A percentile compares a stretch with the other conserved stretches of the same genome.
Conservation (phyloP, 2,329 filamentous ascomycete genomes). For the Aspergillus sp. region DNA sequence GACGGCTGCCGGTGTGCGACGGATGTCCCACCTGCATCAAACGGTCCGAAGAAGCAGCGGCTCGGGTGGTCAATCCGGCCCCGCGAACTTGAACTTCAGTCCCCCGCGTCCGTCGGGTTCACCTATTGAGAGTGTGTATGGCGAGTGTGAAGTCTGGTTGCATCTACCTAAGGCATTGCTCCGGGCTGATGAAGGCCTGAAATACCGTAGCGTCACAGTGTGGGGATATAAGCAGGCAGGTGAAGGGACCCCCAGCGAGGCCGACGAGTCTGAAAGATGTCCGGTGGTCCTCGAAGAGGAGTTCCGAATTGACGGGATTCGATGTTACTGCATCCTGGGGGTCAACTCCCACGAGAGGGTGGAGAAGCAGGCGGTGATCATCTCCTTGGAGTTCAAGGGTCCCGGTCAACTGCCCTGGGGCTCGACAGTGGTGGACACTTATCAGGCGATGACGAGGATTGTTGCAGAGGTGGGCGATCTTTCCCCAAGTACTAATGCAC, state of each 20-base stretch:
- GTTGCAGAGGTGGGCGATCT: slow-evolving; percentile 37
- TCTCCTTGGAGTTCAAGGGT: slow-evolving; percentile 39
- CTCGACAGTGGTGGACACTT: slow-evolving; percentile 35
- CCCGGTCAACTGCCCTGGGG: slow-evolving; percentile 33
- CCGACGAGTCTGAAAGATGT: slow-evolving; percentile 25
- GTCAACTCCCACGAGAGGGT: slow-evolving; percentile 54
- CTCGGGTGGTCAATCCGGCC: slow-evolving; percentile 5
- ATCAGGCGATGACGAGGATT: slow-evolving; percentile 39
- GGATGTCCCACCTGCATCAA: slow-evolving; percentile 32
- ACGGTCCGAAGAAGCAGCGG: slow-evolving; percentile 21
- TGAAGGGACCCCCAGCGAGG: slow-evolving; percentile 12
- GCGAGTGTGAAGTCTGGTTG: slow-evolving; percentile 38
- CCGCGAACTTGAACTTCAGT: slow-evolving; percentile 9
- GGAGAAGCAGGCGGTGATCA: slow-evolving; percentile 50
- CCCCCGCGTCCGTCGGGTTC: slow-evolving; percentile 10
- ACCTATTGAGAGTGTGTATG: slow-evolving; percentile 31
- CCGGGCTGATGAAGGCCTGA: slow-evolving; percentile 43
- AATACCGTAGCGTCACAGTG: slow-evolving; percentile 35
- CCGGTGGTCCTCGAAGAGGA: slow-evolving; percentile 36
- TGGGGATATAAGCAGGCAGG: slow-evolving; percentile 32
- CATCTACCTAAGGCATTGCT: slow-evolving; percentile 47
- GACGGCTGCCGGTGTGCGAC: slow-evolving; percentile 35
- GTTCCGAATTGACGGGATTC: slow-evolving; percentile 44
- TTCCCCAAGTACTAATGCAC: not conserved
- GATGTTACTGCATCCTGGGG: slow-evolving; percentile 49